Evolutionary conservation across 441 rosid genomes (phyloP).

Genomic region (Breynia disticha): DNA sequence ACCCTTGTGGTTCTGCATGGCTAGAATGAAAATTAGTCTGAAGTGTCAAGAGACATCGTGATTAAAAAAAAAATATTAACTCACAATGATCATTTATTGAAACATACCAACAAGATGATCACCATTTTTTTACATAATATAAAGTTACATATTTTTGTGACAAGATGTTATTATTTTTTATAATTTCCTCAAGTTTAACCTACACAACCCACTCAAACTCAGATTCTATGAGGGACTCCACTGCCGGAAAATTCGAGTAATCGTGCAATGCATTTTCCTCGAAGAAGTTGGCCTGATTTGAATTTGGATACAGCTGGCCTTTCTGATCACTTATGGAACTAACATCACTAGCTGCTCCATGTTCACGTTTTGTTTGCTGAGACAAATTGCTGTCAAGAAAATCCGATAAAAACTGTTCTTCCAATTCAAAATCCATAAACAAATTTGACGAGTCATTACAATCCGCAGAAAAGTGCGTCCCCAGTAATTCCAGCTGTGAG

Average conservation of each 20-base stretch:
- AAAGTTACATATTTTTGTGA: too few species aligned
- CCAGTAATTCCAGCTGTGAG: background rate
- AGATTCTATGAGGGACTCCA: conserved; percentile 8
- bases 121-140: too few species aligned
- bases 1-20: too few species aligned
- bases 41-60: too few species aligned
- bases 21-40: too few species aligned
- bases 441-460: conserved; percentile 8
- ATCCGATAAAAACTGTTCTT: conserved; percentile 18
- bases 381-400: conserved; percentile 19
- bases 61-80: too few species aligned
- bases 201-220: conserved; percentile 20
- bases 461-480: background rate
- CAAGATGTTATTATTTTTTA: too few species aligned
- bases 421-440: conserved; percentile 22
- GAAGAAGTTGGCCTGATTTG: conserved; percentile 9
- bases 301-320: too few species aligned
- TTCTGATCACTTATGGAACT: too few species aligned
- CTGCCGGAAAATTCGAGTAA: conserved; percentile 5
- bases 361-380: background rate
- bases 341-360: conserved; percentile 2
- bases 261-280: conserved; percentile 6
- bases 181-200: background rate
- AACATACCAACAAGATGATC: too few species aligned
- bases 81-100: too few species aligned